Evolutionary conservation across 2,329 filamentous ascomycete species (phyloP), one percentile per base, ranked within the genome.

Genomic region (Annulohypoxylon truncatum): DNA sequence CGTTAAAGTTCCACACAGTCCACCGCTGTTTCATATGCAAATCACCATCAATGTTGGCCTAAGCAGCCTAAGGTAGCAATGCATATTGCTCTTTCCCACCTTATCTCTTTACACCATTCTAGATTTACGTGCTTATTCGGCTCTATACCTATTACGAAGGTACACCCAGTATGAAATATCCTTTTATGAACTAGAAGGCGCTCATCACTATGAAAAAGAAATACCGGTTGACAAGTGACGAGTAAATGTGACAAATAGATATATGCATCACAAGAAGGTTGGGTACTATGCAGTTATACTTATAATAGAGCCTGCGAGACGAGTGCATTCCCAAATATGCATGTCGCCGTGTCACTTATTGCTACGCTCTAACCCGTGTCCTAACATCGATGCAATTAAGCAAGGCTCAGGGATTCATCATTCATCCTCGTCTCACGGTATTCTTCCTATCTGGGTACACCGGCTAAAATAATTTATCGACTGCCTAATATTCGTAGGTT

Each of bases 1-100:
- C 65, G 57, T 57, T 50, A 57, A 61, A 58, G 26, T 56, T 56
- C 56, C 42, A 51, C 48, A 48, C 12, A 47, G 13, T 15, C 40
- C 50, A 63, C 60, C 48, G 28, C 52, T 13, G 46, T 66, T 67
- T 60, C 52, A 46, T 53, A 66, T 66, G 63, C 63, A 64, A 54
- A 48, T 64, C 55, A 57, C 56, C 38, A 28, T 29, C 13, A 10
- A 50, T 38, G 22, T 15, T 35, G 28, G 47, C 29, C 47, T 51
- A 51, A 51, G 18, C 47, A 33, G 31, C 31, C 42, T 40, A 40
- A 59, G 46, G 55, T 44, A 57, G n/a, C 46, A 51, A 53, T 52
- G 28, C 60, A 47, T 56, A 56, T 35, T n/a, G 28, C n/a, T 13
- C 12, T 48, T 38, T 31, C 26, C 35, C n/a, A 38, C n/a, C 33